Percentiles rank a stretch among this genome's conserved stretches.
phyloP scores from a whole-genome alignment of 2,329 filamentous ascomycete genomes.

The Xylaria sp. region DNA sequence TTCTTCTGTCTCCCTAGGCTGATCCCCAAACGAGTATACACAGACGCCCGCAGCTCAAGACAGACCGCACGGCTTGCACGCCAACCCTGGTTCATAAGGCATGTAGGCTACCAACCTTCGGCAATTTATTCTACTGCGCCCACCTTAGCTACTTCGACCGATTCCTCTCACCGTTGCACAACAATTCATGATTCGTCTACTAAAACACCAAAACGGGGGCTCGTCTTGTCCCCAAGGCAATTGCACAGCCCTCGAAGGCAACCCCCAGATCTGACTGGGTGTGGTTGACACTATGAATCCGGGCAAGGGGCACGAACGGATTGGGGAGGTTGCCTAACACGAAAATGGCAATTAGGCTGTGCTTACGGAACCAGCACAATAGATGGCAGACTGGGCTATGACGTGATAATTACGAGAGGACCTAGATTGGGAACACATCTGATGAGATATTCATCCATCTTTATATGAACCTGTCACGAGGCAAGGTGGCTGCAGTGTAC shows the following conservation, averaged over 20 bases:
- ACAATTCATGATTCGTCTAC: neutral
- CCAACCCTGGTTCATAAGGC: no score
- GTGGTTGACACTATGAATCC: neutral
- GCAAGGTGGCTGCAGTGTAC: no score
- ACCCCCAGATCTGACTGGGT: neutral
- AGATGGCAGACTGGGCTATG: neutral
- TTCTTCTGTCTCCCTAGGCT: neutral
- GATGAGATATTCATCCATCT: no score
- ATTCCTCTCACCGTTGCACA: neutral
- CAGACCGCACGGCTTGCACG: neutral
- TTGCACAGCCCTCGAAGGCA: no score
- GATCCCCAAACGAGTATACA: neutral
- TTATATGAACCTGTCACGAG: no score
- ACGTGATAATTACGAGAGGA: neutral
- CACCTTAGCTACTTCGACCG: neutral
- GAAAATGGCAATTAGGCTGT: neutral
- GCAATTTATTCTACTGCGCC: slow-evolving; percentile 4
- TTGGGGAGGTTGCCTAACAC: no score
- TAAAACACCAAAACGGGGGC: neutral
- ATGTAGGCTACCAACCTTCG: neutral
- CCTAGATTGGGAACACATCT: neutral
- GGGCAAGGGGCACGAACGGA: neutral
- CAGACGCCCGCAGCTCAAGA: neutral
- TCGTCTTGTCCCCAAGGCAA: neutral
- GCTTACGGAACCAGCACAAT: neutral